Conservation (phyloP, 2,329 filamentous ascomycete species). For the Aureobasidium subglaciale region DNA sequence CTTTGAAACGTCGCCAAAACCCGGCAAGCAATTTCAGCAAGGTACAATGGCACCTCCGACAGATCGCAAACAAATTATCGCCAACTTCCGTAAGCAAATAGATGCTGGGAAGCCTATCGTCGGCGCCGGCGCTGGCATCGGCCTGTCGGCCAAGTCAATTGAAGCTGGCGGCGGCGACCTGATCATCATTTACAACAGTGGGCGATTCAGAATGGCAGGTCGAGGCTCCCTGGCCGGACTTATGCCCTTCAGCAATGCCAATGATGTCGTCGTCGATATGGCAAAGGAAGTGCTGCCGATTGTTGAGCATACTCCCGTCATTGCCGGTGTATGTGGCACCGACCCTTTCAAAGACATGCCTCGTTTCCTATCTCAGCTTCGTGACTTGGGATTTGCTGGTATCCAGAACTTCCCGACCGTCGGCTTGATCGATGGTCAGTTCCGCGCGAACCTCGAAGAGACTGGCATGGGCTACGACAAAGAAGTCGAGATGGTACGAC, state of each 20-base stretch:
- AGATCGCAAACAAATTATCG: slow-evolving; percentile 50
- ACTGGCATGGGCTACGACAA: slow-evolving; percentile 62
- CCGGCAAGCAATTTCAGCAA: background rate
- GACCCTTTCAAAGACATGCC: slow-evolving; percentile 61
- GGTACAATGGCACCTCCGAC: slow-evolving; percentile 50
- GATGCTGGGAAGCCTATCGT: slow-evolving; percentile 53
- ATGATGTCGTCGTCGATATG: slow-evolving; percentile 64
- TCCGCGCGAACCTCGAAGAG: slow-evolving; percentile 61
- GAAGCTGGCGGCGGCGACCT: slow-evolving; percentile 62
- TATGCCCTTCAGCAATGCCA: slow-evolving; percentile 66
- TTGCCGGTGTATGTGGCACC: slow-evolving; percentile 64
- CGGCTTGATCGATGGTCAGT: slow-evolving; percentile 61
- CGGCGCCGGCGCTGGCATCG: slow-evolving; percentile 64
- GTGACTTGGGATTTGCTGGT: slow-evolving; percentile 58
- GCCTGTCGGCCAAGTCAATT: slow-evolving; percentile 63
- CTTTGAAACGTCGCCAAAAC: background rate
- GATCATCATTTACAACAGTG: slow-evolving; percentile 67
- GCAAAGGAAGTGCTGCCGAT: slow-evolving; percentile 60
- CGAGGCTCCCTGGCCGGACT: slow-evolving; percentile 61
- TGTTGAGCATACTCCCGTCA: slow-evolving; percentile 56
- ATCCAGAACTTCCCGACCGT: slow-evolving; percentile 71
- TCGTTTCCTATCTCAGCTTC: slow-evolving; percentile 53
- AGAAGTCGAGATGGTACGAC: slow-evolving; percentile 59
- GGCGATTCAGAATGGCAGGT: slow-evolving; percentile 66
- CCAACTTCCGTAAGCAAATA: slow-evolving; percentile 48